Base-by-base conservation (phyloP, 306 rosid species). In the Delonix regia region DNA sequence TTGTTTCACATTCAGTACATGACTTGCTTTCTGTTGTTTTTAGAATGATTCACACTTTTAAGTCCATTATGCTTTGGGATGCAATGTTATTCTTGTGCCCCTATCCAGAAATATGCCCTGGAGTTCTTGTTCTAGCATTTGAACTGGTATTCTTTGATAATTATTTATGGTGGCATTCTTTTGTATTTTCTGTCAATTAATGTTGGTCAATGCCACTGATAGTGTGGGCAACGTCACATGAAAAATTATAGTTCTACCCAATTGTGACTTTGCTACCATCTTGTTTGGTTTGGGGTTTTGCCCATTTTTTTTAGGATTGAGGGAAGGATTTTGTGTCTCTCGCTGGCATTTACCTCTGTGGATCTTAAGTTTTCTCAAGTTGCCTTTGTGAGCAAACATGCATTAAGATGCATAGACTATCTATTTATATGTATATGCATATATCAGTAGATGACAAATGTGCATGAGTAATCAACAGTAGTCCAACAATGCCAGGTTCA, bases 401-500 rank as follows among this genome's bases (percentile, higher is more conserved):
- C 66, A 69, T 70, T 83, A 64, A 44, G 47, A 62, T 80, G 82
- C 53, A 60, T 47, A 5, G 57, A 33, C 48, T 71, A 39, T 48
- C 68, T 52, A 24, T 59, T 74, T 15, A 14, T 77, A 73, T 77
- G n/a, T 69, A 55, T 73, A 8, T 65, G 68, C 83, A 44, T 76
- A 76, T 71, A 41, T 71, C 41, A 28, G 33, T 75, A 74, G 27
- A 80, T 36, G 61, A 53, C 24, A 49, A 80, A 66, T 60, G 59
- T 39, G 42, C 71, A 55, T 22, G 21, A 75, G 63, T 83, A 77
- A 78, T 61, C 28, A 70, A 33, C 42, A 52, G 33, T 51, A 25
- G 12, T 48, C 69, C 80, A 76, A 77, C 81, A 52, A 51, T 72
- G 85, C 62, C 98, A 95, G 99, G 90, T 95, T 70, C 97, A 91